Evolutionary conservation across 2,329 filamentous ascomycete genomes (phyloP), one percentile per base, ranked within the genome.

Genomic region (Curvularia sp.): DNA sequence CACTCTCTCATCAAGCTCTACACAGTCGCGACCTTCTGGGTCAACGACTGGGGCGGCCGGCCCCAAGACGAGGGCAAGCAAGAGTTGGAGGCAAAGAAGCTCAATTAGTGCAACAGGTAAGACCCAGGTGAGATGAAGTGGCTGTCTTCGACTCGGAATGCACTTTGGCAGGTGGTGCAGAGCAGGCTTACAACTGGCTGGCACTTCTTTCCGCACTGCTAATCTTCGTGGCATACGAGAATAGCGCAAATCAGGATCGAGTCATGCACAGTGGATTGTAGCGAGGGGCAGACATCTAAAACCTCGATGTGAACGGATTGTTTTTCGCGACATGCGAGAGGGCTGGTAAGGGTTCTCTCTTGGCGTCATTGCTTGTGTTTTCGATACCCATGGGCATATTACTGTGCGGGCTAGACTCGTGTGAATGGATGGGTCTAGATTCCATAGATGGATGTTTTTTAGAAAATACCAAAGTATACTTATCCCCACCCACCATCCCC

Each of bases 1-100:
- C 68, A 73, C 18, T 66, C 65, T 0, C 5, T 62, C 0, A 21
- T 70, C 32, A 72, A 72, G 48, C 3, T 68, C 1, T 57, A 47
- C 3, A 66, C 61, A 8, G 57, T 50, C 9, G 42, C 68, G 3
- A 69, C 60, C 6, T 63, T 55, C 15, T 61, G 62, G 56, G 55
- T 68, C 5, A 43, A 61, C 1, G 57, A 53, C 5, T 70, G 65
- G 67, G 60, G 53, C 3, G 67, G 67, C 1, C 46, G 65, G 2
- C 41, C 32, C 9, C 47, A 27, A 28, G 34, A 63, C 23, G 13
- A 67, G 5, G 23, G 21, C 5, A 8, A 49, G 36, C 18, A 12
- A 45, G 21, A 51, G 21, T 4, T 9, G 28, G 34, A 30, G 7
- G 34, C 12, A 34, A 28, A 19, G 18, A 36, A 27, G 21, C 10